These are phyloP conservation scores for Mollisiaceae sp. DNA, from an alignment of 2,329 filamentous ascomycete genomes.

Conservation along the genomic window DNA sequence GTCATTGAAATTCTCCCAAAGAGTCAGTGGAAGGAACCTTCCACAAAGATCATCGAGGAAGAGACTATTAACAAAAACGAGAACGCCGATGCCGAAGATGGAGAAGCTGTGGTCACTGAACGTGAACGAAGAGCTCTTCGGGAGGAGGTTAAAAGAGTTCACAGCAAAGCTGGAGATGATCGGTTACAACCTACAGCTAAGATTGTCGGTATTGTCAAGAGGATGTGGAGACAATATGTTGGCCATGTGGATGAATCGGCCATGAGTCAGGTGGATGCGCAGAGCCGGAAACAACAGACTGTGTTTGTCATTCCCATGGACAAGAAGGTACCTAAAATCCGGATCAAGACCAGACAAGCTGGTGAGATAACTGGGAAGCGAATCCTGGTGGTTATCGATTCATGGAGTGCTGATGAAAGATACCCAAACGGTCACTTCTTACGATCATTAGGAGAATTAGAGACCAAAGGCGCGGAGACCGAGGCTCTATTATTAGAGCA, in stretches of 20 bases:
- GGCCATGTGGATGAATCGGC: slow-evolving; percentile 92
- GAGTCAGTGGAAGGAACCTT: slow-evolving; percentile 96
- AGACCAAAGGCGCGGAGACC: slow-evolving; percentile 97
- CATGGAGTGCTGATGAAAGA: slow-evolving; percentile 91
- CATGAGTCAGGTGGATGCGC: slow-evolving; percentile 72
- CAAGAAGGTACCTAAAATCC: slow-evolving; percentile 95
- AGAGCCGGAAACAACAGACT: slow-evolving; percentile 84
- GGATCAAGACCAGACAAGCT: slow-evolving; percentile 88
- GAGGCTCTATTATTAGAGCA: slow-evolving; percentile 93
- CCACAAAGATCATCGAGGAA: slow-evolving; percentile 94
- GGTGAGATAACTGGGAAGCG: slow-evolving; percentile 89
- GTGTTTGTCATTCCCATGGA: slow-evolving; percentile 98
- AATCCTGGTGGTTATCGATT: slow-evolving; percentile 90
- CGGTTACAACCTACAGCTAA: slow-evolving; percentile 87
- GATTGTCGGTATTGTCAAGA: slow-evolving; percentile 90
- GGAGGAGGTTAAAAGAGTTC: slow-evolving; percentile 86
- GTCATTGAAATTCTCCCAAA: slow-evolving; percentile 92
- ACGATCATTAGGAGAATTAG: slow-evolving; percentile 87
- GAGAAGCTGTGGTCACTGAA: slow-evolving; percentile 80
- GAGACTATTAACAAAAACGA: slow-evolving; percentile 91
- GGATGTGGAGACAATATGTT: slow-evolving; percentile 98
- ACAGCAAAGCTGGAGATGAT: slow-evolving; percentile 76
- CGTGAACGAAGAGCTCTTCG: slow-evolving; percentile 85
- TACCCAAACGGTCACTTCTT: slow-evolving; percentile 95
- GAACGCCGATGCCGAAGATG: slow-evolving; percentile 83